Evolutionary conservation across 2,329 filamentous ascomycete species (phyloP), one percentile per base, ranked within the genome.

Genomic region (Aschersonia sp.): DNA sequence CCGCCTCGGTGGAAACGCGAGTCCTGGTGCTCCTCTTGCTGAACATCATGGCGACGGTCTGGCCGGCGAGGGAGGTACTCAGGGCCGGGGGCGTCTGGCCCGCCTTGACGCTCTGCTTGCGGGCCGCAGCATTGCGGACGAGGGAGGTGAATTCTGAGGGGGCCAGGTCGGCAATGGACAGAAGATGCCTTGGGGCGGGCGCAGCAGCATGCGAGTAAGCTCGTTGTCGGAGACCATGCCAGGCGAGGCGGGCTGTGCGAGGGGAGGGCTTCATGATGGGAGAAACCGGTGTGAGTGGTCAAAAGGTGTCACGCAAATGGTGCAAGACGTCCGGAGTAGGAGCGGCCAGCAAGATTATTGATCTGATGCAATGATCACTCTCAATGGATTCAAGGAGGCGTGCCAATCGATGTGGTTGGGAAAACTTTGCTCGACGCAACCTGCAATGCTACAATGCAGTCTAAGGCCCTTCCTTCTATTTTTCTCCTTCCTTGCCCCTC

Each of bases 11-110:
- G 2, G 88, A 95, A 32, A 98, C 83, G 52, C 92, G 81, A 10
- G 92, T 98, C 50, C 92, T 79, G 10, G 92, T 98, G 58, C 85
- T 94, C 55, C 89, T 81, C 70, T 98, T 98, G 74, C 77, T 94
- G 72, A 98, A 98, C 74, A 94, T 87, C 81, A 98, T 84, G 54
- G 92, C 90, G 32, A 98, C 78, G 0, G 88, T 89, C 65, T 87
- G 80, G 46, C 87, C 85, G 1, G 76, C 66, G 52, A 98, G 68
- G 9, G 77, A 70, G 41, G 74, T 72, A 47, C 74, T 68, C 47
- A 94, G 68, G 42, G 72, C 68, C 45, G 69, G 62, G 4, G 83
- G 78, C 14, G 57, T 51, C 43, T 55, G 55, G 43, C 79, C 77
- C 22, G 79, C 76, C 64, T 94, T 94, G 69, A 90, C 79, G 48